These are phyloP conservation scores for Sporisorium exsertum DNA, from an alignment of 1,284 basidiomycete genomes.

Conservation along the genomic window DNA sequence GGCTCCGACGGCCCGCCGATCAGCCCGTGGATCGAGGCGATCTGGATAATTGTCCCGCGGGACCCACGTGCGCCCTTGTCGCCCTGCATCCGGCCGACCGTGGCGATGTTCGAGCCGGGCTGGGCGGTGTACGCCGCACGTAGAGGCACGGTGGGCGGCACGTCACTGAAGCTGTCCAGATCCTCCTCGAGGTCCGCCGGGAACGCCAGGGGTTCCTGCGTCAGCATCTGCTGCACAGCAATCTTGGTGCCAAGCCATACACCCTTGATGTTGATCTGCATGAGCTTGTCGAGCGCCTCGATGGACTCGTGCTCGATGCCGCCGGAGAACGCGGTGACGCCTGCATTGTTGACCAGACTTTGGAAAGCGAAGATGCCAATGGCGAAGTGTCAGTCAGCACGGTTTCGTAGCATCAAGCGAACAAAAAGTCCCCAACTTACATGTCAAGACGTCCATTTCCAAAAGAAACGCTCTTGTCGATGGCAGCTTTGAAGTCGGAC, in stretches of 20 bases:
- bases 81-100: conserved; percentile 23
- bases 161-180: conserved; percentile 36
- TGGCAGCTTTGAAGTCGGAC: conserved; percentile 37
- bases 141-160: conserved; percentile 15
- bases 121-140: conserved; percentile 18
- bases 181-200: conserved; percentile 47
- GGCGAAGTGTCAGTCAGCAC: background rate
- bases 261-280: conserved; percentile 52
- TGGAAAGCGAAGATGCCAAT: background rate
- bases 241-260: conserved; percentile 46
- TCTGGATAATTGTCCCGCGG: conserved; percentile 47
- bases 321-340: conserved; percentile 33
- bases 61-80: conserved; percentile 48
- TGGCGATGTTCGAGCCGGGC: conserved; percentile 25
- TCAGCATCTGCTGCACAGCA: conserved; percentile 45
- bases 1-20: conserved; percentile 51
- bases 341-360: conserved; percentile 44
- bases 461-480: conserved; percentile 32
- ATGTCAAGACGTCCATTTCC: conserved; percentile 34
- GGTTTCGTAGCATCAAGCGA: background rate
- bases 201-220: conserved; percentile 39
- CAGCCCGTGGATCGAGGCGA: conserved; percentile 47
- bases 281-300: conserved; percentile 36
- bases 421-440: background rate
- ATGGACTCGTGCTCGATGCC: conserved; percentile 44